Evolutionary conservation across 805 yeast genomes (phyloP).

Genomic region (Metschnikowia baotianmanensis): DNA sequence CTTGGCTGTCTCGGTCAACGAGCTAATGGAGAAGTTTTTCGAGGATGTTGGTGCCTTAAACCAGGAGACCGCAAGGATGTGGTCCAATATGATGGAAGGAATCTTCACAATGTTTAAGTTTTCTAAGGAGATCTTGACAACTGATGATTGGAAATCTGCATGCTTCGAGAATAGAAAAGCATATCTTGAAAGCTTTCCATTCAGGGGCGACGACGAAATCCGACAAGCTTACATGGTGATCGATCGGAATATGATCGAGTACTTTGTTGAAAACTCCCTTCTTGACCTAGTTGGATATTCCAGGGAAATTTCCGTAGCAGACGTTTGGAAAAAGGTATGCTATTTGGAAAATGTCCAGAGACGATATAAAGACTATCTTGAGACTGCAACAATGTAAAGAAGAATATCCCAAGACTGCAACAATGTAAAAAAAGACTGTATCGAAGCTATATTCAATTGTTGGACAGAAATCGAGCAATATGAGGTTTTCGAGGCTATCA

Average conservation of each 20-base stretch:
- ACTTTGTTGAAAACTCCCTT: neutral
- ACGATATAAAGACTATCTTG: too few relatives aligned
- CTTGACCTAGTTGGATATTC: neutral
- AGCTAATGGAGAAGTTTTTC: neutral
- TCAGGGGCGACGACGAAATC: neutral
- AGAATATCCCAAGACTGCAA: too few relatives aligned
- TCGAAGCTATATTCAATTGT: neutral
- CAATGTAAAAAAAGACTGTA: neutral
- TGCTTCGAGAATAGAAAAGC: neutral
- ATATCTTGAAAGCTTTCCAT: neutral
- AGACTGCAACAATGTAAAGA: too few relatives aligned
- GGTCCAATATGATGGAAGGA: neutral
- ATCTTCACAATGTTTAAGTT: neutral
- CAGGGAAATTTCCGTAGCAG: neutral
- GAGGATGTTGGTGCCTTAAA: neutral
- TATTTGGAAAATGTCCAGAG: neutral
- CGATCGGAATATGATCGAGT: neutral
- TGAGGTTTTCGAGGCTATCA: neutral
- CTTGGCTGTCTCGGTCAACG: neutral
- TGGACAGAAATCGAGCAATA: neutral
- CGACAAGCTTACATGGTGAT: neutral
- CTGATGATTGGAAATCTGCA: neutral
- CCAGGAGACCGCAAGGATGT: neutral
- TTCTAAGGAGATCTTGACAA: neutral
- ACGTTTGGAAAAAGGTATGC: neutral